Evolutionary conservation across 495 filamentous ascomycete genomes (phyloP).

Genomic region (Staphylotrichum tortipilum): DNA sequence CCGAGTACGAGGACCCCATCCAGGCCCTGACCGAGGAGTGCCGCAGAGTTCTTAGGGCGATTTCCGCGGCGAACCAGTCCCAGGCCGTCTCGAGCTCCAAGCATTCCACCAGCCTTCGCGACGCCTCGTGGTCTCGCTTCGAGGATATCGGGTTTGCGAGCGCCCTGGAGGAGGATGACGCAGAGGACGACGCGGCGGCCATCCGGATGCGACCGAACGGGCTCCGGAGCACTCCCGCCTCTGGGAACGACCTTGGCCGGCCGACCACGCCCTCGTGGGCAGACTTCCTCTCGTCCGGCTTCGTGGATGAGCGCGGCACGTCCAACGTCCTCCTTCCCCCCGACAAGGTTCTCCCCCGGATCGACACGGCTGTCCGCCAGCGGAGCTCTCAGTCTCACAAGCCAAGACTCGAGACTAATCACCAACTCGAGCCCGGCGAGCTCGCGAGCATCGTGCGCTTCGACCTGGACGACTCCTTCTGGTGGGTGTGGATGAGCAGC

Average conservation of each 20-base stretch:
- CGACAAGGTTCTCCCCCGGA: conserved; percentile 83
- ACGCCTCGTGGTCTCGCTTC: conserved; percentile 93
- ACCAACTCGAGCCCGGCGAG: conserved; percentile 78
- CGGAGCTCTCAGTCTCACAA: conserved; percentile 85
- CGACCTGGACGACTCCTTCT: conserved; percentile 91
- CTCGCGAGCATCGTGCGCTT: conserved; percentile 81
- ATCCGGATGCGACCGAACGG: conserved; percentile 29
- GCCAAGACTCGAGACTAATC: conserved; percentile 53
- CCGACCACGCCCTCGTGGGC: conserved; percentile 97
- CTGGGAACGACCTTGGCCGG: conserved; percentile 56
- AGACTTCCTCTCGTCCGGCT: conserved; percentile 91
- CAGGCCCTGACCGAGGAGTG: conserved; percentile 88
- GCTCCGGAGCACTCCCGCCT: conserved; percentile 54
- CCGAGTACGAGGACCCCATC: conserved; percentile 82
- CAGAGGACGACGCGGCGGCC: conserved; percentile 48
- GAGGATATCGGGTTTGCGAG: conserved; percentile 89
- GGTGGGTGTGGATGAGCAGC: conserved; percentile 99
- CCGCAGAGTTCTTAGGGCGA: conserved; percentile 75
- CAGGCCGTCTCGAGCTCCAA: conserved; percentile 54
- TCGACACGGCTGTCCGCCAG: conserved; percentile 59
- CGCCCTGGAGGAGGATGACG: conserved; percentile 59
- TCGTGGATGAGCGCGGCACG: conserved; percentile 59
- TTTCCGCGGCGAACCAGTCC: conserved; percentile 83
- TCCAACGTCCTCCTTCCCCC: conserved; percentile 69
- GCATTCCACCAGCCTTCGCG: conserved; percentile 59